Evolutionary conservation across 768 basidiomycete species (phyloP), one percentile per base, ranked within the genome.

Genomic region (Kwoniella europaea): DNA sequence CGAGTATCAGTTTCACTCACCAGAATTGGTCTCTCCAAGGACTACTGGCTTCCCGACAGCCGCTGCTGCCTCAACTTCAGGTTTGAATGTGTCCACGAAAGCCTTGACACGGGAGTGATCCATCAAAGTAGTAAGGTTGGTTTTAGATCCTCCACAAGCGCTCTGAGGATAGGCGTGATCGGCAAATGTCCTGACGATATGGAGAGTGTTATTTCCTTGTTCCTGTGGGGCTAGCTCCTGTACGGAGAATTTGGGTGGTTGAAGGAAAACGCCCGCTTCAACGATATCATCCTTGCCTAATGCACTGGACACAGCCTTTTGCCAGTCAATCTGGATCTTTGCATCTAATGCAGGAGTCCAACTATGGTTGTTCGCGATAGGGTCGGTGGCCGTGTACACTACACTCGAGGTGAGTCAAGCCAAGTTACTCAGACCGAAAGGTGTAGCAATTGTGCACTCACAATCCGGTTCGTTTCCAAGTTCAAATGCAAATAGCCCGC

Each of bases 1-100:
- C 52, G 16, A 53, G 52, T 53, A 3, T 53, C 55, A 24, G 24
- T 52, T 52, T 13, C 16, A 56, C 55, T 56, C 55, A 56, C 55
- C 55, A 22, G 85, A 86, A 70, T 86, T 86, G 4, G 85, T 86
- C 71, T 86, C 85, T 13, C 84, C 84, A 5, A 86, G 73, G 73
- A 85, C 84, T 71, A 84, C 83, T 42, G 71, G 75, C 74, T 85
- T 84, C 2, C 84, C 82, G 3, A 76, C 79, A 3, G 68, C 75
- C 67, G 82, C 82, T 1, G 83, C 83, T 16, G 83, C 80, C 29
- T 81, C 63, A 2, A 84, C 85, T 71, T 85, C 85, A 0, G 80
- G 64, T 57, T 74, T 73, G 74, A 82, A 86, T 29, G 79, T 79
- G 12, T 65, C 71, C 2, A 80, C 82, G 65, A 84, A 85, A 18